Base-by-base conservation (phyloP, 495 filamentous ascomycete genomes). In the Glutinoglossum americanum region DNA sequence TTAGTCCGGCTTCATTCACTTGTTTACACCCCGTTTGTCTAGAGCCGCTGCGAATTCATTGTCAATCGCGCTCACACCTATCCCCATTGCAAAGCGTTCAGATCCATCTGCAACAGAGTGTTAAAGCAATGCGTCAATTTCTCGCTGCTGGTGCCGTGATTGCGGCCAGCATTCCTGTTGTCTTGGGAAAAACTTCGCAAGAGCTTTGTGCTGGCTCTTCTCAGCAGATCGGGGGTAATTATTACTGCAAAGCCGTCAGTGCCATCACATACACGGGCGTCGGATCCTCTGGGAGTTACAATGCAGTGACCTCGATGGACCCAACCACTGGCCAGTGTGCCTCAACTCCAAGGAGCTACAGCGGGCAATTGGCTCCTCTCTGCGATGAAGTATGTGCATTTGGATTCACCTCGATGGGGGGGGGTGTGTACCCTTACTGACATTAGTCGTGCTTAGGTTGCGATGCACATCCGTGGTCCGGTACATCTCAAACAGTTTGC, bases 381-480 rank as follows among this genome's bases (percentile, higher is more conserved):
- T 68, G 80, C 63, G 80, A 83, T 59, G 80, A 82, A 63, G 84
- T 85, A 67, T 66, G 74, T 69, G 9, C 0, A 26, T 3, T 23
- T 3, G 27, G 1, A 19, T 30, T 53, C 32, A 19, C 10, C 25
- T 45, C 61, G 28, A 55, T 51, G 53, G 30, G 37, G 54, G 60
- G 41, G 23, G 11, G 35, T 30, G 32, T n/a, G n/a, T n/a, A 61
- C 37, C 13, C 1, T 1, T 23, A 7, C 25, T 57, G 41, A 32
- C 37, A 32, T 57, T 39, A 10, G 17, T 26, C 13, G 8, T 54
- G 25, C 32, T 1, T 54, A 86, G 84, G 65, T 87, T 33, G 83
- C 81, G 0, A 54, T 85, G 51, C 80, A 85, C 62, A 75, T 88
- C 64, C 80, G 83, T 39, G 84, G 83, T 10, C 84, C 84, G 2